phyloP scores from a whole-genome alignment of 1,139 yeast genomes.

The Hyphopichia burtonii region DNA sequence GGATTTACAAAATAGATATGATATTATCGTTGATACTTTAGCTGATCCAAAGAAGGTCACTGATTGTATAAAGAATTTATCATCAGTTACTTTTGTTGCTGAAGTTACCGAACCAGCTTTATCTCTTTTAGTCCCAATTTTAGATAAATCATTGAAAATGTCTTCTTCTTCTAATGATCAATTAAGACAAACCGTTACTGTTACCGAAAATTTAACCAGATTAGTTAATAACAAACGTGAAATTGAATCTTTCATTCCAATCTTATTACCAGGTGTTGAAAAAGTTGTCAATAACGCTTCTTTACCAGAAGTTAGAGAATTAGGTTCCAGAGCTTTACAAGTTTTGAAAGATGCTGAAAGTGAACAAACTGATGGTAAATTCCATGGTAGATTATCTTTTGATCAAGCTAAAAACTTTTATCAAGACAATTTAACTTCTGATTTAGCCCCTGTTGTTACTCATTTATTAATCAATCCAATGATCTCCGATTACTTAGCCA shows the following conservation, averaged over 20 bases:
- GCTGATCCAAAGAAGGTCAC: conserved; percentile 89
- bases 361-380: conserved; percentile 62
- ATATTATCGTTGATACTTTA: conserved; percentile 81
- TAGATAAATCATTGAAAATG: conserved; percentile 85
- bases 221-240: conserved; percentile 92
- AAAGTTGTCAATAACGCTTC: conserved; percentile 89
- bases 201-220: conserved; percentile 92
- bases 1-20: conserved; percentile 85
- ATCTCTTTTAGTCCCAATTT: conserved; percentile 85
- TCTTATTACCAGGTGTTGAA: conserved; percentile 83
- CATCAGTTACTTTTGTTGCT: conserved; percentile 95
- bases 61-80: conserved; percentile 81
- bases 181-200: conserved; percentile 93
- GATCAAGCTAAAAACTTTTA: conserved; percentile 55
- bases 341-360: conserved; percentile 83
- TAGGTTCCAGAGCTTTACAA: conserved; percentile 79
- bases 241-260: conserved; percentile 84
- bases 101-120: conserved; percentile 97
- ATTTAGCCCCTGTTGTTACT: conserved; percentile 20
- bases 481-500: conserved; percentile 50
- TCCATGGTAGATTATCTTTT: conserved; percentile 69
- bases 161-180: conserved; percentile 93
- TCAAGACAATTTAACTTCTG: conserved; percentile 33
- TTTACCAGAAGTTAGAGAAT: conserved; percentile 92
- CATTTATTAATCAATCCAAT: conserved; percentile 26